Evolutionary conservation across 2,329 filamentous ascomycete species (phyloP).

Genomic region (Colletotrichum liaoningense): DNA sequence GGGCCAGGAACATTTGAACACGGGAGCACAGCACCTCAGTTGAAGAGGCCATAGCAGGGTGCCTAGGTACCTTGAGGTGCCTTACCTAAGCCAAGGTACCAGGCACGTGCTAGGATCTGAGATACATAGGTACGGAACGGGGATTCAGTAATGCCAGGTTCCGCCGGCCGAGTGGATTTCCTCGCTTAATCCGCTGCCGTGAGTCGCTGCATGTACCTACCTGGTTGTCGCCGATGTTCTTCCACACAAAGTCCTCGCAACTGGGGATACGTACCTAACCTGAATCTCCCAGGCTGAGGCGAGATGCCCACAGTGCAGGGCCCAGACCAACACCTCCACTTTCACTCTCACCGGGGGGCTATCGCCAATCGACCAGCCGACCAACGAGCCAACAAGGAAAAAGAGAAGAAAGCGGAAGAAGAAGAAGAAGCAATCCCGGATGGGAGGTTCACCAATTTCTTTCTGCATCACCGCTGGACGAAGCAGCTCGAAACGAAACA

Average conservation of each 20-base stretch:
- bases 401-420: too few relatives aligned
- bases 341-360: neutral
- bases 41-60: too few relatives aligned
- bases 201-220: neutral
- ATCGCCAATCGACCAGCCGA: neutral
- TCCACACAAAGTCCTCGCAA: neutral
- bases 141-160: neutral
- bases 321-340: neutral
- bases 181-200: constrained; percentile 4
- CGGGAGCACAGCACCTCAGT: too few relatives aligned
- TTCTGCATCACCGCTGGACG: too few relatives aligned
- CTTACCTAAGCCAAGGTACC: too few relatives aligned
- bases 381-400: neutral
- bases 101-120: too few relatives aligned
- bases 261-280: neutral
- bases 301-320: neutral
- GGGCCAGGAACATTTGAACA: too few relatives aligned
- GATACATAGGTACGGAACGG: neutral
- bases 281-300: neutral
- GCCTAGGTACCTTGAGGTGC: too few relatives aligned
- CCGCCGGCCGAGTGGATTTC: constrained; percentile 6
- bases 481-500: neutral
- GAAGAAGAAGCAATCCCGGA: neutral
- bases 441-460: neutral
- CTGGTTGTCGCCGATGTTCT: neutral